Percentiles rank a stretch among this genome's conserved stretches.
Conservation (phyloP, 495 filamentous ascomycete genomes). For the Delitschia confertaspora region DNA sequence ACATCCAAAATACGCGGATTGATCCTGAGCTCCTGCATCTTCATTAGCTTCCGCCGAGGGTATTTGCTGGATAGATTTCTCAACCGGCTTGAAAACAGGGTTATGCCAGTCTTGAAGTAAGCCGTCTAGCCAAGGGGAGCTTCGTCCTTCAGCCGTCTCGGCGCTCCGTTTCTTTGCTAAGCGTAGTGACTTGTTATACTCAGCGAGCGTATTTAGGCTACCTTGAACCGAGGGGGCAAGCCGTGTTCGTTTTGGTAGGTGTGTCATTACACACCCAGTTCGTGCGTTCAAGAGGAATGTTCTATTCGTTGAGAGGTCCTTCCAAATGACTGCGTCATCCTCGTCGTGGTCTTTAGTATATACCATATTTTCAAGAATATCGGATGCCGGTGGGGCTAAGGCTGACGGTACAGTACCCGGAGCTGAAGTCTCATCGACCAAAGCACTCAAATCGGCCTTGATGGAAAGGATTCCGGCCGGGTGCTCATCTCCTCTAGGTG, state of each 20-base stretch:
- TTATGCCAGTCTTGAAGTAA: constrained; percentile 50
- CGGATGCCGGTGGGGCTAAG: not conserved
- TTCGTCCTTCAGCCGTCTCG: not conserved
- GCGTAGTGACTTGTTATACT: constrained; percentile 16
- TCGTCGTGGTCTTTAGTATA: constrained; percentile 21
- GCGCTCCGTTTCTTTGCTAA: not conserved
- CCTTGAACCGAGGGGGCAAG: not conserved
- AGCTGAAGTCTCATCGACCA: too few species aligned
- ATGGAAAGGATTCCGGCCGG: too few species aligned
- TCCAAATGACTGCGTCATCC: constrained; percentile 49
- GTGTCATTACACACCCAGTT: constrained; percentile 49
- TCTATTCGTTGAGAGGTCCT: constrained; percentile 56
- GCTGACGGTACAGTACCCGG: too few species aligned
- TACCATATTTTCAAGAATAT: too few species aligned
- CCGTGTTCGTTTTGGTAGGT: not conserved
- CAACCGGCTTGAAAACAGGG: constrained; percentile 49
- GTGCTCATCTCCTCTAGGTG: too few species aligned
- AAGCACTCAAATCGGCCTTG: too few species aligned
- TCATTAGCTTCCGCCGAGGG: constrained; percentile 24
- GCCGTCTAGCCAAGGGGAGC: constrained; percentile 34
- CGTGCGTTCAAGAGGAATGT: constrained; percentile 49
- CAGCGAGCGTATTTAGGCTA: not conserved
- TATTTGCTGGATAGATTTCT: constrained; percentile 42
- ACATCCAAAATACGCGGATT: constrained; percentile 14
- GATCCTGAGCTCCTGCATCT: constrained; percentile 9